A percentile compares a stretch with the other conserved stretches of the same genome.
Conservation (phyloP, 768 basidiomycete genomes). For the Termitomyces sp. region DNA sequence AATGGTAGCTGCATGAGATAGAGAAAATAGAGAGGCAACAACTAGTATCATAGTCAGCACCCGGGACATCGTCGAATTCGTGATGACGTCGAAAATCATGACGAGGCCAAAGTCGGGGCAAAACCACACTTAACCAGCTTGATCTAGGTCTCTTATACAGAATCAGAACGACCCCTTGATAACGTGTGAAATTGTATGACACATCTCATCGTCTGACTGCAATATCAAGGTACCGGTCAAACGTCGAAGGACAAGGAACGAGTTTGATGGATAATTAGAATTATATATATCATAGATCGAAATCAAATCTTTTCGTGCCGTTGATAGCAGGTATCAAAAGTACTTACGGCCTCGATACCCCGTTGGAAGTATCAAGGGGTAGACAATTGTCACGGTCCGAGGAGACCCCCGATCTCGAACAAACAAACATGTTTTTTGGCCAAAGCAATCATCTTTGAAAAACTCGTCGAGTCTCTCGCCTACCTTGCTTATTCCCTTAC, state of each 20-base stretch:
- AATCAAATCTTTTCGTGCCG: neutral
- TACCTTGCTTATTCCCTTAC: no score
- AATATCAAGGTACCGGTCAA: neutral
- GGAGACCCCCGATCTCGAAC: no score
- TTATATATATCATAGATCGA: neutral
- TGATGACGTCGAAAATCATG: neutral
- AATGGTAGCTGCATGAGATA: neutral
- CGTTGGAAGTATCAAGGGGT: no score
- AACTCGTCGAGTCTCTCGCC: no score
- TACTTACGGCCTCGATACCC: no score
- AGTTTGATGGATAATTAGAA: neutral
- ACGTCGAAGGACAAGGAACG: no score
- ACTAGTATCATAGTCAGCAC: neutral
- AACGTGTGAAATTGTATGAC: neutral
- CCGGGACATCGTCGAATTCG: neutral
- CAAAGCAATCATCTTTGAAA: no score
- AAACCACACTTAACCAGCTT: neutral
- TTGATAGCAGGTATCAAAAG: no score
- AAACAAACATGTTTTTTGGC: no score
- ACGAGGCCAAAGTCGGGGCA: neutral
- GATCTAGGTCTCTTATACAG: neutral
- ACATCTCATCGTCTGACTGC: constrained; percentile 2
- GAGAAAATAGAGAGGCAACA: constrained; percentile 5
- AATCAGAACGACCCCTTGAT: neutral
- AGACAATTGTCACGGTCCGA: no score